phyloP scores from a whole-genome alignment of 306 rosid species.

The Carpinus viminea region DNA sequence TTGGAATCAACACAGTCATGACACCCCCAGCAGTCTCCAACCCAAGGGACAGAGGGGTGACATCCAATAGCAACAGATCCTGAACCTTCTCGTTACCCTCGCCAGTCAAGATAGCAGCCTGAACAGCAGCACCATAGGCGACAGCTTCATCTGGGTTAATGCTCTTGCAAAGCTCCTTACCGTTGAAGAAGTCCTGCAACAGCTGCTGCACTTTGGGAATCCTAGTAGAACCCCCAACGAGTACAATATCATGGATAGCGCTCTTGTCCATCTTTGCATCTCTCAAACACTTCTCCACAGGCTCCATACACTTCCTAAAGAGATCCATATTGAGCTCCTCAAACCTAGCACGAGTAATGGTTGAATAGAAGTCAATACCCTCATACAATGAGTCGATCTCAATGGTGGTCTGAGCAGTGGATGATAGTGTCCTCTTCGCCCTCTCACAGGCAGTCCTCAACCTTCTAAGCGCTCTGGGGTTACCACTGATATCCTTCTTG shows the following conservation, averaged over 20 bases:
- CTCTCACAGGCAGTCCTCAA: slow-evolving; percentile 75
- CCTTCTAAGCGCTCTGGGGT: slow-evolving; percentile 73
- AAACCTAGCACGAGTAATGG: slow-evolving; percentile 73
- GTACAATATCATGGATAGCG: slow-evolving; percentile 65
- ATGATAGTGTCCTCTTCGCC: slow-evolving; percentile 80
- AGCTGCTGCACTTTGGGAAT: slow-evolving; percentile 79
- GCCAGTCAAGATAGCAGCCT: slow-evolving; percentile 74
- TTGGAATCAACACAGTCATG: slow-evolving; percentile 72
- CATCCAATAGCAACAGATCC: slow-evolving; percentile 70
- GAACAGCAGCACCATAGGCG: slow-evolving; percentile 80
- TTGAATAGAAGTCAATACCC: slow-evolving; percentile 68
- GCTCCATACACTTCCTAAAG: slow-evolving; percentile 77
- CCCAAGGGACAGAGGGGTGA: slow-evolving; percentile 67
- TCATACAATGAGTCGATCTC: slow-evolving; percentile 74
- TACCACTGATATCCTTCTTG: slow-evolving; percentile 68
- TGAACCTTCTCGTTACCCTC: slow-evolving; percentile 82
- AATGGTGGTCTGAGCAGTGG: slow-evolving; percentile 73
- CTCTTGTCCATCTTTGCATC: slow-evolving; percentile 88
- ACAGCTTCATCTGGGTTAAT: slow-evolving; percentile 78
- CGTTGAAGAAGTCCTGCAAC: slow-evolving; percentile 81
- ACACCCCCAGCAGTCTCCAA: slow-evolving; percentile 78
- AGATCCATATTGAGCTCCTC: slow-evolving; percentile 82
- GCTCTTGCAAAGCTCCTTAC: slow-evolving; percentile 70
- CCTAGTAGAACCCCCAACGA: slow-evolving; percentile 83
- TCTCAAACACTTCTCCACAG: slow-evolving; percentile 74